Evolutionary conservation across 2,329 filamentous ascomycete genomes (phyloP).

Genomic region (Fusarium praegraminearum): DNA sequence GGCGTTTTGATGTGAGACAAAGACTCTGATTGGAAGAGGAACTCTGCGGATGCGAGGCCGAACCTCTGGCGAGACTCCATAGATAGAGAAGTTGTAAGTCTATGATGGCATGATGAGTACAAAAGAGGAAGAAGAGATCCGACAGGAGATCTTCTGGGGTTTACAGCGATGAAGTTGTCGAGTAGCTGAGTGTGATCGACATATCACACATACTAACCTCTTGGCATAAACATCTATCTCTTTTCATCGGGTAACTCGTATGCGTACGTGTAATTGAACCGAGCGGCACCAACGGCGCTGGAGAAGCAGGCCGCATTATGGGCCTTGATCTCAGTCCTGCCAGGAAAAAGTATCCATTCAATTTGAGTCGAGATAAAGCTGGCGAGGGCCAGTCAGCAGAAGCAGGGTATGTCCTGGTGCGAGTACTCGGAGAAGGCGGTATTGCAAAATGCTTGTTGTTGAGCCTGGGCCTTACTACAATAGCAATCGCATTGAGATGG

Average conservation of each 20-base stretch:
- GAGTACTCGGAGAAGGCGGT: neutral
- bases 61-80: conserved; percentile 33
- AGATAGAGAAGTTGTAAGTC: conserved; percentile 24
- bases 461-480: neutral
- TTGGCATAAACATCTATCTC: conserved; percentile 11
- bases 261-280: neutral
- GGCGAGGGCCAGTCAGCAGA: conserved; percentile 2
- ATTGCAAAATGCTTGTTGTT: conserved; percentile 3
- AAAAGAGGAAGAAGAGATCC: conserved; percentile 17
- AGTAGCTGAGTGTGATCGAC: conserved; percentile 1
- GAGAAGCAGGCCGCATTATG: conserved; percentile 4
- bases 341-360: neutral
- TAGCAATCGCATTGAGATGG: neutral
- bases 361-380: neutral
- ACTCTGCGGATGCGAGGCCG: conserved; percentile 3
- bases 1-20: conserved; percentile 37
- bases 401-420: conserved; percentile 22
- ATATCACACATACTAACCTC: conserved; percentile 3
- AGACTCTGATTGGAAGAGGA: conserved; percentile 14
- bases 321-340: neutral
- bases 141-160: conserved; percentile 13
- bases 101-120: conserved; percentile 32
- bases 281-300: conserved; percentile 12
- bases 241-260: conserved; percentile 3
- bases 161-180: neutral